Conservation (phyloP, 345 rosid genomes). For the Barbarea vulgaris region DNA sequence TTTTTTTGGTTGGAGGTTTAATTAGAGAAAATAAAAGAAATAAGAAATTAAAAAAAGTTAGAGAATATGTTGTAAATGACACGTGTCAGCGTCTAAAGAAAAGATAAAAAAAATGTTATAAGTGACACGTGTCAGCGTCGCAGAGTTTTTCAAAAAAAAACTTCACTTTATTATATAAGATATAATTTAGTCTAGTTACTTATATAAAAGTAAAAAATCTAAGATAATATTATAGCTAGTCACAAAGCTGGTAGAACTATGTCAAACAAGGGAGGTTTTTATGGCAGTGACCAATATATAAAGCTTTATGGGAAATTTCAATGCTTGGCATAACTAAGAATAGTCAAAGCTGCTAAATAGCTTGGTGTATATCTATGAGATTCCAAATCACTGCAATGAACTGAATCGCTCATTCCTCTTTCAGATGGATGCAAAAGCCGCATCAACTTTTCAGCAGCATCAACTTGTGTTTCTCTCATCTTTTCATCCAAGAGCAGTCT, state of each 20-base stretch:
- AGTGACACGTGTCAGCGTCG: too few species aligned
- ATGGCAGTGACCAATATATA: neutral
- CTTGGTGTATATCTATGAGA: conserved; percentile 53
- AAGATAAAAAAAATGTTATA: too few species aligned
- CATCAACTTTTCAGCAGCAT: conserved; percentile 60
- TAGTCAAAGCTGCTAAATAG: conserved; percentile 65
- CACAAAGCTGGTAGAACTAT: neutral
- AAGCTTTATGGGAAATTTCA: neutral
- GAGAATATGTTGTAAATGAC: too few species aligned
- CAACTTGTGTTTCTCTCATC: conserved; percentile 56
- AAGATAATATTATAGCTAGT: too few species aligned
- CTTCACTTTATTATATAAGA: too few species aligned
- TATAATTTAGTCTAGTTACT: too few species aligned
- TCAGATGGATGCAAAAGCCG: conserved; percentile 58
- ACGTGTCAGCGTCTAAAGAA: too few species aligned
- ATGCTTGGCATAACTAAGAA: conserved; percentile 51
- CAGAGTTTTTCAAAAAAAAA: too few species aligned
- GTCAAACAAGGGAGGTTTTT: neutral
- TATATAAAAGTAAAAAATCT: too few species aligned
- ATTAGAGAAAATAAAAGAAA: too few species aligned
- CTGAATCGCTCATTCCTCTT: conserved; percentile 21
- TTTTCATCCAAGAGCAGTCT: conserved; percentile 49
- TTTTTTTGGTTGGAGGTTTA: too few species aligned
- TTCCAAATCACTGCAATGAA: conserved; percentile 25
- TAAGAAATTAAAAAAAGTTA: too few species aligned